Conservation (phyloP, 371 early-diverging fungal genomes). For the Lichtheimia ramosa region DNA sequence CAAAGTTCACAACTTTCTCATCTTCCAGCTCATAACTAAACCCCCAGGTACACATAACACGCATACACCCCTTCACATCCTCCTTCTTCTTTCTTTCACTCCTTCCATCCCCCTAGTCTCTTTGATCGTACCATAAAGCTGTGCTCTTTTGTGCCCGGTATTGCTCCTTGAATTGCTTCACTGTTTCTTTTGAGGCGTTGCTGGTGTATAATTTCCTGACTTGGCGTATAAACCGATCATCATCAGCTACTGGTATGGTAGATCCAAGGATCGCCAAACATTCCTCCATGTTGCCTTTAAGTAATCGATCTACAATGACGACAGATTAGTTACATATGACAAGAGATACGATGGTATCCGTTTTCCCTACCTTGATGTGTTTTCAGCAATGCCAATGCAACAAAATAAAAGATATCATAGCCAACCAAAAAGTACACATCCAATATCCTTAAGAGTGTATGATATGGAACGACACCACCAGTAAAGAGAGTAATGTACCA, state of each 20-base stretch:
- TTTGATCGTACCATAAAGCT: not conserved
- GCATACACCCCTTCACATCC: not conserved
- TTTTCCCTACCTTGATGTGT: slow-evolving; percentile 59
- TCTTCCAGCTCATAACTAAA: too few species aligned
- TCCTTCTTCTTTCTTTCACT: not conserved
- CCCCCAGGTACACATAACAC: too few species aligned
- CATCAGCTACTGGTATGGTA: slow-evolving; percentile 55
- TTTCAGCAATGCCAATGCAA: slow-evolving; percentile 54
- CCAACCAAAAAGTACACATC: slow-evolving; percentile 60
- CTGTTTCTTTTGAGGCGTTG: not conserved
- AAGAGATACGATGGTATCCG: too few species aligned
- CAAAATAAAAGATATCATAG: slow-evolving; percentile 60
- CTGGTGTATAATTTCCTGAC: slow-evolving; percentile 42
- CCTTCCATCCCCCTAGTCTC: not conserved
- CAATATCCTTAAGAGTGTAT: slow-evolving; percentile 62
- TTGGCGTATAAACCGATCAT: slow-evolving; percentile 44
- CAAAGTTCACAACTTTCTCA: too few species aligned
- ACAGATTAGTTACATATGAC: too few species aligned
- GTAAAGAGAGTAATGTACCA: slow-evolving; percentile 72
- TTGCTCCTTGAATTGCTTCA: not conserved
- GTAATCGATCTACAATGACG: slow-evolving; percentile 28
- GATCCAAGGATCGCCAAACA: slow-evolving; percentile 54
- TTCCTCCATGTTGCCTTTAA: slow-evolving; percentile 48
- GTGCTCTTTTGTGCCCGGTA: not conserved
- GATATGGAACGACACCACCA: slow-evolving; percentile 58